Percentiles rank a stretch among this genome's conserved stretches.
phyloP scores from a whole-genome alignment of 176 grass and related monocot genomes.

The Ensete ventricosum region DNA sequence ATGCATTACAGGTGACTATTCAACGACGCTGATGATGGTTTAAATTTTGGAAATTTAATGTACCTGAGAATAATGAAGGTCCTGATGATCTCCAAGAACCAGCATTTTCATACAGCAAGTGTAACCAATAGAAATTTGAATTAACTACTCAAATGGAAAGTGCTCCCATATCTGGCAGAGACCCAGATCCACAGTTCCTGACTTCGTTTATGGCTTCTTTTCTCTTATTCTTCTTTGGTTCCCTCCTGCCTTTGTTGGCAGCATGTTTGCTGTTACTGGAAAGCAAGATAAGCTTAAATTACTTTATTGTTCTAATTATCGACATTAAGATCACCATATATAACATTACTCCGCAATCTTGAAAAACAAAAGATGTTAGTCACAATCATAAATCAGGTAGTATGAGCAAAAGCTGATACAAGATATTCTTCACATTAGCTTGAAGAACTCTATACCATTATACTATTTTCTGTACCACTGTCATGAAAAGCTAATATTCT shows the following conservation, averaged over 20 bases:
- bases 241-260: slow-evolving; percentile 34
- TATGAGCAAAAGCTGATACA: too few species aligned
- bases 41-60: too few species aligned
- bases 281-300: not conserved
- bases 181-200: not conserved
- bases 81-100: too few species aligned
- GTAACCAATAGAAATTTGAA: not conserved
- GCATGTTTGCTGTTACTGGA: slow-evolving; percentile 28
- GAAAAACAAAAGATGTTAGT: not conserved
- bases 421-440: too few species aligned
- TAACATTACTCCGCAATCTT: not conserved
- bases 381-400: too few species aligned
- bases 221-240: slow-evolving; percentile 38
- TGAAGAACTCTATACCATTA: too few species aligned
- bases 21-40: too few species aligned
- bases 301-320: not conserved
- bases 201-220: slow-evolving; percentile 27
- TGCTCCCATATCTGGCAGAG: slow-evolving; percentile 42
- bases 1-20: too few species aligned
- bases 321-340: not conserved
- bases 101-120: too few species aligned
- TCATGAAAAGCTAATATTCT: not conserved
- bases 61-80: too few species aligned
- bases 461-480: too few species aligned
- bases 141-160: slow-evolving; percentile 50